Percentiles rank a stretch among this genome's conserved stretches.
Evolutionary conservation across 2,329 filamentous ascomycete species (phyloP).

Genomic region (Remersonia thermophila): DNA sequence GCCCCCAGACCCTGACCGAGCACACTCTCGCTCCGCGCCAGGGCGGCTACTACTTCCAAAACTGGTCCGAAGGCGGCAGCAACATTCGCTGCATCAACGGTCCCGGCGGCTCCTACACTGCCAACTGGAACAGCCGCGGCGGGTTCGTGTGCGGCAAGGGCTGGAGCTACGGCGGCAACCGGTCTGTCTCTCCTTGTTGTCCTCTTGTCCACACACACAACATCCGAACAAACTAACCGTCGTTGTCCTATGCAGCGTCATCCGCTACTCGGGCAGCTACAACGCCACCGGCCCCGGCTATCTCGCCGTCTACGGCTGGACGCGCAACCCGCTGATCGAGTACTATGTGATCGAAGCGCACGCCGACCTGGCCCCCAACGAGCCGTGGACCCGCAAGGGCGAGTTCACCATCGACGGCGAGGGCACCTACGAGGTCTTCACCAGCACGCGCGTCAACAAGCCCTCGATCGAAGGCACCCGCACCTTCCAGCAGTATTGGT

Average conservation of each 20-base stretch:
- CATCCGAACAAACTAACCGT: background rate
- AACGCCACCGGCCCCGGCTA: conserved; percentile 30
- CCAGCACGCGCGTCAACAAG: conserved; percentile 35
- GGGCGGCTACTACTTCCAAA: conserved; percentile 27
- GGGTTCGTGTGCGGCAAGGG: conserved; percentile 49
- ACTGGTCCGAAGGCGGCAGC: conserved; percentile 31
- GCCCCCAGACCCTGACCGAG: conserved; percentile 9
- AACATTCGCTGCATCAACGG: conserved; percentile 31
- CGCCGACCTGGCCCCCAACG: conserved; percentile 35
- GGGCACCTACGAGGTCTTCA: conserved; percentile 39
- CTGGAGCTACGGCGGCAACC: conserved; percentile 35
- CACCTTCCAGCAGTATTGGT: conserved; percentile 44
- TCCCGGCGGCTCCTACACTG: conserved; percentile 28
- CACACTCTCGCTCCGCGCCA: conserved; percentile 3
- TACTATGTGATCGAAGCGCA: conserved; percentile 46
- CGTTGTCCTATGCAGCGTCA: conserved; percentile 14
- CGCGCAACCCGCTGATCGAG: conserved; percentile 39
- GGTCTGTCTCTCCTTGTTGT: background rate
- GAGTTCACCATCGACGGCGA: conserved; percentile 36
- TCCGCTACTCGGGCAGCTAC: conserved; percentile 27
- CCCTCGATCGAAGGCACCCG: conserved; percentile 41
- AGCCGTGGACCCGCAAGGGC: conserved; percentile 35
- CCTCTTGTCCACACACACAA: background rate
- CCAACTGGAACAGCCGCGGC: conserved; percentile 32
- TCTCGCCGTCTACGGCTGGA: conserved; percentile 48